Evolutionary conservation across 108 stramenopile species (phyloP).

Genomic region (Cyclotella atomus): DNA sequence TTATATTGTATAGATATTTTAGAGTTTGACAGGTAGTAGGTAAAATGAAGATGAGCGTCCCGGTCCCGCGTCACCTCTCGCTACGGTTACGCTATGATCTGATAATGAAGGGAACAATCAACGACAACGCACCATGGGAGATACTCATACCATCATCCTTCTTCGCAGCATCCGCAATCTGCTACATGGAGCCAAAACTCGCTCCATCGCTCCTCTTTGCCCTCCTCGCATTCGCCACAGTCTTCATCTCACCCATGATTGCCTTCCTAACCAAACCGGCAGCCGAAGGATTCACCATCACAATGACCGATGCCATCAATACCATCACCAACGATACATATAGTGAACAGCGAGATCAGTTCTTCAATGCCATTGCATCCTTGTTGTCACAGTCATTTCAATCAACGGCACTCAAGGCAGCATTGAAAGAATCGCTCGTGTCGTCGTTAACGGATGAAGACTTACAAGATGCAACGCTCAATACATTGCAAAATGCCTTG

Average conservation of each 20-base stretch:
- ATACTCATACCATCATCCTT: conserved; percentile 13
- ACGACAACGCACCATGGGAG: conserved; percentile 21
- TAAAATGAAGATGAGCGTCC: no score
- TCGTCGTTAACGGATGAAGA: conserved; percentile 21
- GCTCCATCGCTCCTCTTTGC: conserved; percentile 19
- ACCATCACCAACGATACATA: conserved; percentile 19
- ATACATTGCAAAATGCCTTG: conserved; percentile 25
- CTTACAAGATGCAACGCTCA: conserved; percentile 18
- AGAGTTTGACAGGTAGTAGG: no score
- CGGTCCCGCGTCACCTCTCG: no score
- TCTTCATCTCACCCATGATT: conserved; percentile 20
- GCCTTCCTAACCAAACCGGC: conserved; percentile 21
- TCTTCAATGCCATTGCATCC: conserved; percentile 20
- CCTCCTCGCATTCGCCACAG: conserved; percentile 15
- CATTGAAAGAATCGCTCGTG: conserved; percentile 24
- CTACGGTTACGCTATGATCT: no score
- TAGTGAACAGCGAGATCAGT: conserved; percentile 15
- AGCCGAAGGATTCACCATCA: conserved; percentile 11
- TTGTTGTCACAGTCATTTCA: conserved; percentile 22
- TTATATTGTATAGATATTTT: no score
- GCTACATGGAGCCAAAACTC: conserved; percentile 16
- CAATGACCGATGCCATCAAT: conserved; percentile 18
- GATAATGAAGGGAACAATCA: background rate
- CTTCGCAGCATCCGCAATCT: conserved; percentile 22
- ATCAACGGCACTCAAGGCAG: conserved; percentile 17